Base-by-base conservation (phyloP, 345 rosid genomes). In the Populus euphratica region DNA sequence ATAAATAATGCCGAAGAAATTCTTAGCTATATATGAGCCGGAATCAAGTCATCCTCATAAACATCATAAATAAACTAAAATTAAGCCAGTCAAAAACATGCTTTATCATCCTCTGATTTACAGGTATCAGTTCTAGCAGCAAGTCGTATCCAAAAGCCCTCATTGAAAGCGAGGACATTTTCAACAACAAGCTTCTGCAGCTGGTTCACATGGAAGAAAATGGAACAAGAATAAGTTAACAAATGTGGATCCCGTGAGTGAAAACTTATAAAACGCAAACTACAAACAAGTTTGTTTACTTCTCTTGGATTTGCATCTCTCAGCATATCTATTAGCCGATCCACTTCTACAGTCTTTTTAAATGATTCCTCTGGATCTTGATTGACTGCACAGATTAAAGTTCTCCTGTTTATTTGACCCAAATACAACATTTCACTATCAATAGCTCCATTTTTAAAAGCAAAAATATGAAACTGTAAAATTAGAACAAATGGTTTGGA, bases 21-120 rank as follows among this genome's bases (percentile, higher is more conserved):
- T 43, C 14, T 43, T 43, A 43, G 47, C 47, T 43, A 50, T 5
- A 64, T 39, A 77, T 44, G 49, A 43, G 70, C 50, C 0, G 56
- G 43, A 81, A 79, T 17, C 38, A 77, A 74, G 63, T 38, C 71
- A 73, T 39, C 70, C 67, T n/a, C 25, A 39, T 20, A 66, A 82
- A 73, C 68, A 59, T 23, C 35, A 76, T 20, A 83, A 47, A 67
- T 85, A 65, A 74, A 67, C 18, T 11, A 80, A 74, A 83, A 74
- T 79, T 78, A 83, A 85, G 80, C 76, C 77, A 85, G 72, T 64
- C n/a, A 79, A 80, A 80, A 83, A 54, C 77, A 9, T 93, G 89
- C 99, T 87, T 95, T 91, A 82, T 95, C 97, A 88, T 93, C 99
- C 71, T 95, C 96, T 35, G 94, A 91, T 83, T 75, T 88, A 92